These are phyloP conservation scores for Saccharomycopsis malanga DNA, from an alignment of 805 yeast genomes.

Conservation along the genomic window DNA sequence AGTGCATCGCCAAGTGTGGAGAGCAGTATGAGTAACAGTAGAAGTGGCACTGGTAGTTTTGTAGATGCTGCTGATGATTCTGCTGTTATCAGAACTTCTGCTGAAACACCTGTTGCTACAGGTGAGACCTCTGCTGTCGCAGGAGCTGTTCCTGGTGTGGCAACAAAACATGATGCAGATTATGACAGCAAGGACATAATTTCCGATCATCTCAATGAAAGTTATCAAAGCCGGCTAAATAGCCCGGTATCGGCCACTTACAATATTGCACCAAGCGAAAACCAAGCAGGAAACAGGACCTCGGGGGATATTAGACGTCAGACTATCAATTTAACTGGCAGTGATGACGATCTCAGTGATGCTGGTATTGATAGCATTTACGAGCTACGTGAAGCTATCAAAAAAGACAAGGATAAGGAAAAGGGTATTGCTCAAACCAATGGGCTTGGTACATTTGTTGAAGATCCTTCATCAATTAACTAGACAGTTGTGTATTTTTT, in stretches of 20 bases:
- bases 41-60: background rate
- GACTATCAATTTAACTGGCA: background rate
- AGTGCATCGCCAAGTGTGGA: background rate
- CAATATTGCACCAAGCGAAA: background rate
- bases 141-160: background rate
- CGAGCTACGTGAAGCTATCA: conserved; percentile 16
- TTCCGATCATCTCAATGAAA: conserved; percentile 12
- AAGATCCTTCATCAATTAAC: background rate
- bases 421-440: background rate
- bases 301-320: background rate
- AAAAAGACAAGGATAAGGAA: conserved; percentile 14
- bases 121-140: background rate
- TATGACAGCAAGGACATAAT: conserved; percentile 6
- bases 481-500: no score
- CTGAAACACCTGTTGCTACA: background rate
- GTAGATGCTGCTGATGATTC: conserved; percentile 2
- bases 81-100: background rate
- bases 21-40: background rate
- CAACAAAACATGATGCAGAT: background rate
- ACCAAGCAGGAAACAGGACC: background rate
- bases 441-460: conserved; percentile 3
- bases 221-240: background rate
- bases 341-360: conserved; percentile 10
- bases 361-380: conserved; percentile 14
- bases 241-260: background rate